These are phyloP conservation scores for Entrophospora sp. DNA, from an alignment of 192 early-diverging fungal species.

Conservation along the genomic window DNA sequence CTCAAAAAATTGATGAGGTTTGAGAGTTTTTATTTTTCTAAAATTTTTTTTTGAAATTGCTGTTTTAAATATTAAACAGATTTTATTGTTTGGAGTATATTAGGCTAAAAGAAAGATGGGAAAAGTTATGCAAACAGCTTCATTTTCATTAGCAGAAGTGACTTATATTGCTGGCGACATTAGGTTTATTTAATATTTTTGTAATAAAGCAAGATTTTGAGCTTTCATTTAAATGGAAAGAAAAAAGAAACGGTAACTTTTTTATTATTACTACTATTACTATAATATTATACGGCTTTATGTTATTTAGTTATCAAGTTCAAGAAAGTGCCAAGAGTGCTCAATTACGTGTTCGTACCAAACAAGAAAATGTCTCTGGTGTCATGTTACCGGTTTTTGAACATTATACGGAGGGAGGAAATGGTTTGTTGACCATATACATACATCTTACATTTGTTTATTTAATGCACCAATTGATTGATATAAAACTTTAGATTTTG, in stretches of 20 bases:
- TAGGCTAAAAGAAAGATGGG: conserved; percentile 98
- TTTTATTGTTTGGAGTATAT: background rate
- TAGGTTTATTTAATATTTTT: conserved; percentile 39
- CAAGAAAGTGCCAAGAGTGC: conserved; percentile 91
- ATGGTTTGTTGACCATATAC: conserved; percentile 51
- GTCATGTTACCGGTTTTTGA: conserved; percentile 94
- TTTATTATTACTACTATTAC: no score
- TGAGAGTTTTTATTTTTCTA: background rate
- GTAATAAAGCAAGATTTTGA: no score
- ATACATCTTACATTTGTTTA: background rate
- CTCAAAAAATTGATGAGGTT: conserved; percentile 97
- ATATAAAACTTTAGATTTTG: conserved; percentile 55
- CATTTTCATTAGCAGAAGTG: conserved; percentile 96
- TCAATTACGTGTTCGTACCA: conserved; percentile 83
- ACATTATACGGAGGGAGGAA: conserved; percentile 73
- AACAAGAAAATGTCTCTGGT: conserved; percentile 96
- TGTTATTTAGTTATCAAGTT: conserved; percentile 71
- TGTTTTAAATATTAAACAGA: no score
- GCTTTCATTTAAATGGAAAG: no score
- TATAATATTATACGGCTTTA: no score
- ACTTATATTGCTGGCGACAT: conserved; percentile 96
- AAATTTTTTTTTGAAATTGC: background rate
- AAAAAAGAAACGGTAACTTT: no score
- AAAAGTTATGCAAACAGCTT: conserved; percentile 95
- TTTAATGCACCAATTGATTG: background rate